Conservation (phyloP, 1,139 yeast genomes). For the Suhomyces chickasaworum region DNA sequence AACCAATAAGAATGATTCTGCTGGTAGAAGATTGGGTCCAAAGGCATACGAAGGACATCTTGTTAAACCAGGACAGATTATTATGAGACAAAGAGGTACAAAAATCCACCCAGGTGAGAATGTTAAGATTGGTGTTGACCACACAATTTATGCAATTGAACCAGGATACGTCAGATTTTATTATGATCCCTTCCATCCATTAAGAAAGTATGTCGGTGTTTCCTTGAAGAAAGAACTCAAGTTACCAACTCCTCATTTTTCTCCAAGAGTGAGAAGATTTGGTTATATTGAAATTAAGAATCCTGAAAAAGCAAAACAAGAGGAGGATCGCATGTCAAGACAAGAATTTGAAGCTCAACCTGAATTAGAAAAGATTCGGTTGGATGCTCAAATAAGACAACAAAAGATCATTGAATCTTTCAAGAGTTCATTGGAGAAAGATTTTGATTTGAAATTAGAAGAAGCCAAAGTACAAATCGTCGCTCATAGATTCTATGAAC, state of each 20-base stretch:
- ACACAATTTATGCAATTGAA: conserved; percentile 86
- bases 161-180: conserved; percentile 94
- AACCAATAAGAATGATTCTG: conserved; percentile 91
- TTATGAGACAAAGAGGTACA: conserved; percentile 97
- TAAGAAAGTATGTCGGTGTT: conserved; percentile 86
- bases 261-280: conserved; percentile 81
- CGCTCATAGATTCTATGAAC: conserved; percentile 51
- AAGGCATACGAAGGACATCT: conserved; percentile 76
- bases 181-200: conserved; percentile 95
- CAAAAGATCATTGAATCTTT: conserved; percentile 13
- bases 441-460: conserved; percentile 11
- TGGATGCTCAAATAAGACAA: conserved; percentile 35
- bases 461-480: conserved; percentile 42
- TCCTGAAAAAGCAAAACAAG: conserved; percentile 53
- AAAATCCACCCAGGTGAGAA: conserved; percentile 94
- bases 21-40: conserved; percentile 93
- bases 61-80: conserved; percentile 79
- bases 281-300: conserved; percentile 65
- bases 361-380: conserved; percentile 40
- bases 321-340: conserved; percentile 57
- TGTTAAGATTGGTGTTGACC: conserved; percentile 88
- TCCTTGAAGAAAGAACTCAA: conserved; percentile 64
- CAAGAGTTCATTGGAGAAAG: conserved; percentile 3
- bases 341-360: conserved; percentile 63
- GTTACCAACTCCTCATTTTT: conserved; percentile 88